Percentiles rank a stretch among this genome's conserved stretches.
Evolutionary conservation across 805 yeast genomes (phyloP).

Genomic region (Sungouiozyma intestinalis): DNA sequence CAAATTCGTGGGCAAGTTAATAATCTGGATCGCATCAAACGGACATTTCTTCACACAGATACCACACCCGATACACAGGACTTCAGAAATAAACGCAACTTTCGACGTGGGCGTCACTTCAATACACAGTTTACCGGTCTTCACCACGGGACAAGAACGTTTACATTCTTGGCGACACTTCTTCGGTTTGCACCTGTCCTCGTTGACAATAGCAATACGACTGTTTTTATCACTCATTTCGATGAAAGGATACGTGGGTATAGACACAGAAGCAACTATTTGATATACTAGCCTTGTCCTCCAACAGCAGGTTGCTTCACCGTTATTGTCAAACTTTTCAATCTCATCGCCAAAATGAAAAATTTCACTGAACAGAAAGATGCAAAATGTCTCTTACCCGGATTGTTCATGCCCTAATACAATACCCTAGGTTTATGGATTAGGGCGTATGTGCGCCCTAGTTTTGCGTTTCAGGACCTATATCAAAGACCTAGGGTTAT

Average conservation of each 20-base stretch:
- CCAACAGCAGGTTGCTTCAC: not conserved
- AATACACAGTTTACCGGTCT: slow-evolving; percentile 95
- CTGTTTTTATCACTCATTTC: slow-evolving; percentile 37
- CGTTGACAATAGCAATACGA: slow-evolving; percentile 93
- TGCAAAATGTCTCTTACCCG: no score
- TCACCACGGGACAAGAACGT: slow-evolving; percentile 94
- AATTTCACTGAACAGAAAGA: no score
- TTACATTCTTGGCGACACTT: slow-evolving; percentile 98
- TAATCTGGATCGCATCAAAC: slow-evolving; percentile 91
- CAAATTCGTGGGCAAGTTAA: slow-evolving; percentile 91
- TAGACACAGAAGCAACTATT: no score
- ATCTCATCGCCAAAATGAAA: not conserved
- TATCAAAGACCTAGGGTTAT: no score
- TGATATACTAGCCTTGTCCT: not conserved
- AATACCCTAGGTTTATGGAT: no score
- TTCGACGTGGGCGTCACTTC: slow-evolving; percentile 87
- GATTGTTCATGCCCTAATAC: no score
- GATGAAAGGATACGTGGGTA: not conserved
- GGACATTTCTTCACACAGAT: slow-evolving; percentile 98
- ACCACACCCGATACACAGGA: slow-evolving; percentile 97
- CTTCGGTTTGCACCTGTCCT: slow-evolving; percentile 95
- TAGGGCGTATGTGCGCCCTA: no score
- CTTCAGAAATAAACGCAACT: slow-evolving; percentile 91
- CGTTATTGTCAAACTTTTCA: not conserved
- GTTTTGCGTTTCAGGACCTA: no score